A percentile compares a stretch with the other conserved stretches of the same genome.
phyloP scores from a whole-genome alignment of 257 asterid genomes.

The Primulina eburnea region DNA sequence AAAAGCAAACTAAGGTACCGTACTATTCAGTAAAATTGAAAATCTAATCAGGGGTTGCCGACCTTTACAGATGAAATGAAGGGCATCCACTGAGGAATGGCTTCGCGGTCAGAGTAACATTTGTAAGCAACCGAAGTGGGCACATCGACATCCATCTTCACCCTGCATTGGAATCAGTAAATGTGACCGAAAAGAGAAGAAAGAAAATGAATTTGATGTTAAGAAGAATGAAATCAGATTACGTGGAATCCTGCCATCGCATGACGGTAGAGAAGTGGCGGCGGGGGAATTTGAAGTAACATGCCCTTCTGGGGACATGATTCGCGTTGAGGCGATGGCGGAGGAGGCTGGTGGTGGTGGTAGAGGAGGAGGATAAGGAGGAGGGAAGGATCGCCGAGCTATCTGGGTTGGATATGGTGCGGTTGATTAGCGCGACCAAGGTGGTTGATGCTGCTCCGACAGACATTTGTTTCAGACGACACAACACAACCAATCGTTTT shows the following conservation, averaged over 20 bases:
- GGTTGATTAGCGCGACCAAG: conserved; percentile 27
- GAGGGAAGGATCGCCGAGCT: conserved; percentile 19
- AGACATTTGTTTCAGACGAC: conserved; percentile 27
- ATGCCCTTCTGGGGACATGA: conserved; percentile 28
- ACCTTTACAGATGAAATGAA: conserved; percentile 90
- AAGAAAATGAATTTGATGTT: neutral
- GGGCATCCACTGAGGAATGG: conserved; percentile 96
- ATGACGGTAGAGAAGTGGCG: conserved; percentile 50
- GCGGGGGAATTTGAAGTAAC: conserved; percentile 27
- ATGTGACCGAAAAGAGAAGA: neutral
- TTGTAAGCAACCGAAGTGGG: conserved; percentile 81
- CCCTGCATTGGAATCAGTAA: conserved; percentile 45
- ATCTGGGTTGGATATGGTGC: neutral
- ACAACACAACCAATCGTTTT: conserved; percentile 29
- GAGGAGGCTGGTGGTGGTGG: conserved; percentile 26
- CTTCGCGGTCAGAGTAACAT: conserved; percentile 87
- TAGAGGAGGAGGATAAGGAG: conserved; percentile 27
- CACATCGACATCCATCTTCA: conserved; percentile 73
- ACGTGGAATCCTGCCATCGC: conserved; percentile 97
- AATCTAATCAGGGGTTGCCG: neutral
- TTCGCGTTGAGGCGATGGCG: conserved; percentile 23
- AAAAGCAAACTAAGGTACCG: conserved; percentile 6
- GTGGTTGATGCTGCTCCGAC: conserved; percentile 30
- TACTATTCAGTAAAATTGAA: conserved; percentile 4
- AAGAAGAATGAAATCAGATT: conserved; percentile 12